Conservation (phyloP, 208 protist genomes). For the Spongospora subterranea region DNA sequence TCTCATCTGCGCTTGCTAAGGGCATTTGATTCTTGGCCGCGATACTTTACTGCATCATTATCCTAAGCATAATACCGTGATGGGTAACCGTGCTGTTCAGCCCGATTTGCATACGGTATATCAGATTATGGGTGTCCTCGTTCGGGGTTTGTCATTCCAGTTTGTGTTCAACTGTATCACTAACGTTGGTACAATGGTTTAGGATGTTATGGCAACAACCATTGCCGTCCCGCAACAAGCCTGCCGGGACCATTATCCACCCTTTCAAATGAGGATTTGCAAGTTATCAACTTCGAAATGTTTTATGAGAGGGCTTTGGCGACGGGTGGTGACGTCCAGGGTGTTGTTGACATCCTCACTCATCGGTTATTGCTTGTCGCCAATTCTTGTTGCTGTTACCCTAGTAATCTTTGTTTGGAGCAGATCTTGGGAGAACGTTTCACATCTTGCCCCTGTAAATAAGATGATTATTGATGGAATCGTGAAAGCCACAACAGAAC, state of each 20-base stretch:
- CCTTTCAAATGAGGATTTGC: not conserved
- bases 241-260: not conserved
- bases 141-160: not conserved
- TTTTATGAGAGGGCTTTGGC: slow-evolving; percentile 35
- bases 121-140: not conserved
- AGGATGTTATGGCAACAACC: slow-evolving; percentile 6
- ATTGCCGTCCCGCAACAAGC: not conserved
- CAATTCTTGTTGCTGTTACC: not conserved
- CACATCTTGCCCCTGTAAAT: not conserved
- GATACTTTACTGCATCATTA: slow-evolving; percentile 16
- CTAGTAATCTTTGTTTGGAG: not conserved
- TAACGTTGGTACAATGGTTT: too few relatives aligned
- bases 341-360: not conserved
- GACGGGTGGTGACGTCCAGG: slow-evolving; percentile 10
- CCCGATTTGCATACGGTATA: slow-evolving; percentile 30
- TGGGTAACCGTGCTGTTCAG: slow-evolving; percentile 37
- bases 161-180: not conserved
- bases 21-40: slow-evolving; percentile 13
- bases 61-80: slow-evolving; percentile 3
- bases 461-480: slow-evolving; percentile 53
- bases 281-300: slow-evolving; percentile 15
- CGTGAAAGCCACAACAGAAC: slow-evolving; percentile 11
- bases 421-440: not conserved
- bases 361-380: not conserved
- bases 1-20: not conserved